Evolutionary conservation across 2,329 filamentous ascomycete species (phyloP), one percentile per base, ranked within the genome.

Genomic region (Colletotrichum navitas): DNA sequence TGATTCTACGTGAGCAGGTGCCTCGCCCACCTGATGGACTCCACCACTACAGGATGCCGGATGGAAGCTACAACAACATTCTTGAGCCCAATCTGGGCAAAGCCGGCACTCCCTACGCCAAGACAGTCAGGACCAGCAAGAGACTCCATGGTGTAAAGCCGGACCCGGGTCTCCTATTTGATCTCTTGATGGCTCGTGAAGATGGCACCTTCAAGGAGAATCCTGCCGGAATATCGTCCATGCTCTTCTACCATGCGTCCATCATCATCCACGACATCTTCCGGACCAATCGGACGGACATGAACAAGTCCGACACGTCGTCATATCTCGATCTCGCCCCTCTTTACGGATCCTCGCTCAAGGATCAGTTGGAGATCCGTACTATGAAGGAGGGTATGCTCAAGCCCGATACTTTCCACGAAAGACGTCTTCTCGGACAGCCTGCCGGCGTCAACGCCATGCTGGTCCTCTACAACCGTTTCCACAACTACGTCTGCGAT

Each of bases 401-500:
- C 71, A 93, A 93, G 80, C 89, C 90, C 0, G 93, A 95, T 76
- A 85, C 85, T 10, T 95, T 92, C 75, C 89, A 91, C 4, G 92
- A 94, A 76, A 90, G 90, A 80, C 87, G 93, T 66, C 83, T 94
- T 2, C 81, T 91, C 21, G 91, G 89, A 6, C 91, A 93, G 76
- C 93, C 93, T 0, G 91, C 93, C 0, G 92, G 92, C 18, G 91
- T 93, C 18, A 71, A 71, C 26, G 87, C 89, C 68, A 90, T 93
- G 16, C 77, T 95, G 4, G 82, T 95, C 39, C 93, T 94, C 91
- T 92, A 94, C 82, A 92, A 91, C 77, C 88, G 91, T 34, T 97
- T 97, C 82, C 95, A 98, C 82, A 98, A 98, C 81, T 88, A 96
- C 75, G 89, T 94, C 0, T 94, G 93, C 2, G 88, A 90, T 64